These are phyloP conservation scores for Exophiala sideris DNA, from an alignment of 2,329 filamentous ascomycete genomes.

Conservation along the genomic window DNA sequence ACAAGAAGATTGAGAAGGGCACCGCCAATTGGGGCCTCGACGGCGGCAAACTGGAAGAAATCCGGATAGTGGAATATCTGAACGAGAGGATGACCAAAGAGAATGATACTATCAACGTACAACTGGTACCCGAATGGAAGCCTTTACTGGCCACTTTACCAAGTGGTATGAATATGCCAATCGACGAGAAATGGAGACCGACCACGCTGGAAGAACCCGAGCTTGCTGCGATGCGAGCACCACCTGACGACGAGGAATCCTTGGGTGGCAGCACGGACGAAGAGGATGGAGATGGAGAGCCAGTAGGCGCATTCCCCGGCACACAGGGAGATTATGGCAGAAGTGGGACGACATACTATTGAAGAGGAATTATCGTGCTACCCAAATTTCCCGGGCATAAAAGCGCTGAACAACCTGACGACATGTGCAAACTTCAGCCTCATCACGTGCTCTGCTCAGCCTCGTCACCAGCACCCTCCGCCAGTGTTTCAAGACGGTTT, in stretches of 20 bases:
- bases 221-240: conserved; percentile 58
- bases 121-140: conserved; percentile 68
- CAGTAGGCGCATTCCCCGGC: conserved; percentile 36
- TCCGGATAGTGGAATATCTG: conserved; percentile 78
- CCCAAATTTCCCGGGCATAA: background rate
- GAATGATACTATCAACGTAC: conserved; percentile 90
- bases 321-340: conserved; percentile 24
- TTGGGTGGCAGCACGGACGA: conserved; percentile 34
- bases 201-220: conserved; percentile 63
- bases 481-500: background rate
- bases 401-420: no score
- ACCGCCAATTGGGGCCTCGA: conserved; percentile 70
- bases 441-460: background rate
- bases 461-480: background rate
- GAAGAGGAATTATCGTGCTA: background rate
- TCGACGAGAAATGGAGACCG: conserved; percentile 52
- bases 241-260: conserved; percentile 50
- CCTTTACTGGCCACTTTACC: conserved; percentile 76
- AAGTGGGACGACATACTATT: conserved; percentile 16
- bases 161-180: conserved; percentile 80
- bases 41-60: conserved; percentile 80
- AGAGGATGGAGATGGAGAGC: conserved; percentile 38
- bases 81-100: conserved; percentile 85
- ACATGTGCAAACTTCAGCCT: no score
- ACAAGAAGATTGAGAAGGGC: conserved; percentile 70